These are phyloP conservation scores for Sporothrix inflata DNA, from an alignment of 2,329 filamentous ascomycete genomes.

Conservation along the genomic window DNA sequence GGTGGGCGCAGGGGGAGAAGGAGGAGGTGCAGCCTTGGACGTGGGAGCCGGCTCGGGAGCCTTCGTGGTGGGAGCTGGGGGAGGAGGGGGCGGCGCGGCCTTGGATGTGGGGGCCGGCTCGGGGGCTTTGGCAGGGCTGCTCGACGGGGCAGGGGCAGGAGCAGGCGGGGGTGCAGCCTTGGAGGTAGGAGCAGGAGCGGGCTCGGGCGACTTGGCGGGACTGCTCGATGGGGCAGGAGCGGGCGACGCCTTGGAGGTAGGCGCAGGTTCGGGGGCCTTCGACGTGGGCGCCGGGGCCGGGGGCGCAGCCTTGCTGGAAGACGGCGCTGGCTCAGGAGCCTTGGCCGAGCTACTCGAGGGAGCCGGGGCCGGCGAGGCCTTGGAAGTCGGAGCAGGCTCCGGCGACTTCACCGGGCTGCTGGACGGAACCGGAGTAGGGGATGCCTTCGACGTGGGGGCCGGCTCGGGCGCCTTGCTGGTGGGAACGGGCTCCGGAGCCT, in stretches of 20 bases:
- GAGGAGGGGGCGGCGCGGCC: background rate
- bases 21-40: background rate
- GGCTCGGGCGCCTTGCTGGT: background rate
- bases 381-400: no score
- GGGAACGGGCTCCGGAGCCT: background rate
- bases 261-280: background rate
- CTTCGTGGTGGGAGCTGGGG: background rate
- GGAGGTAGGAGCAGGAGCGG: background rate
- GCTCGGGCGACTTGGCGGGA: background rate
- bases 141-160: background rate
- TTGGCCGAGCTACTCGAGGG: no score
- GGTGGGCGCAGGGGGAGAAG: background rate
- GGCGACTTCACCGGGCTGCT: no score
- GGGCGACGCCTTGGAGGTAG: background rate
- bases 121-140: background rate
- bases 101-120: no score
- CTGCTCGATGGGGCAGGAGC: background rate
- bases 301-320: no score
- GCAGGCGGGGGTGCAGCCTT: background rate
- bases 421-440: no score
- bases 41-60: background rate
- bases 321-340: no score
- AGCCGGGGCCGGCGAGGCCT: background rate
- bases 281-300: background rate
- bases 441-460: background rate